Evolutionary conservation across 345 rosid species (phyloP).

Genomic region (Dimocarpus longan): DNA sequence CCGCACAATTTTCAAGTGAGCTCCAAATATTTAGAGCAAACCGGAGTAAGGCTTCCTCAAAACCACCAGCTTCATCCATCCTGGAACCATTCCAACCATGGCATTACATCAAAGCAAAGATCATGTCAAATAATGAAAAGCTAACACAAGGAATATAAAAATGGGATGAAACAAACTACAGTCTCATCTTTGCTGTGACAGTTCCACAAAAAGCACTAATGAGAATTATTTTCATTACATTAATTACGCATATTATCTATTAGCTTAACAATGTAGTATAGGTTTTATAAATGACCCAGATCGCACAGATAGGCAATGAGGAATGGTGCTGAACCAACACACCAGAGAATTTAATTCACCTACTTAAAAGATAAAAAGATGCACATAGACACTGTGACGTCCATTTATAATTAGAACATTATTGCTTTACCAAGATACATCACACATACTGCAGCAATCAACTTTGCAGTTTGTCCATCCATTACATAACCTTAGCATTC

Average conservation of each 20-base stretch:
- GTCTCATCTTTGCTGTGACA: not conserved
- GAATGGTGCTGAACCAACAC: not conserved
- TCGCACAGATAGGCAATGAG: not conserved
- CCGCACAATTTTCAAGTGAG: conserved; percentile 54
- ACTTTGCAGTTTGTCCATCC: not conserved
- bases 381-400: not conserved
- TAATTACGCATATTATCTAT: not conserved
- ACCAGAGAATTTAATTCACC: not conserved
- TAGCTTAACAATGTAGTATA: not conserved
- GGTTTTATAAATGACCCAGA: not conserved
- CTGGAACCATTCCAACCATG: conserved; percentile 38
- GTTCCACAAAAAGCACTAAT: conserved; percentile 3
- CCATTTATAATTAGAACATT: not conserved
- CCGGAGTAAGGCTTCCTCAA: conserved; percentile 50
- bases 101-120: conserved; percentile 19
- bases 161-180: not conserved
- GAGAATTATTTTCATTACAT: not conserved
- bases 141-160: not conserved
- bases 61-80: conserved; percentile 61
- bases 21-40: conserved; percentile 68
- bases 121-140: not conserved
- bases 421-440: not conserved
- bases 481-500: not conserved
- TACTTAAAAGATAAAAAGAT: not conserved
- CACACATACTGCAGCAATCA: not conserved